phyloP scores from a whole-genome alignment of 1,139 yeast genomes.

The Hansenula sp. region DNA sequence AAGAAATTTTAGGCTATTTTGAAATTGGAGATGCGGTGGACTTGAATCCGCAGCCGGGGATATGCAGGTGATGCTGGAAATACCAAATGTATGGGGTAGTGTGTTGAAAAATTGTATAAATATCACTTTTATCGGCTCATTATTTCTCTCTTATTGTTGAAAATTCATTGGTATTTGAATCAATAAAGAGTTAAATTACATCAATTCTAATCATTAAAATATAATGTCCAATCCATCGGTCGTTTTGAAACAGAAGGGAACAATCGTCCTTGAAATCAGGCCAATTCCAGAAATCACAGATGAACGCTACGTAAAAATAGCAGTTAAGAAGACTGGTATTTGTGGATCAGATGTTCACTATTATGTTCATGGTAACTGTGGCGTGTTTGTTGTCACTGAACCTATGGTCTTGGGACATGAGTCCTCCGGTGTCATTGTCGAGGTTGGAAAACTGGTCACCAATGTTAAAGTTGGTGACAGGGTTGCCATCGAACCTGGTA shows the following conservation, averaged over 20 bases:
- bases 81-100: background rate
- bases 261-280: constrained; percentile 61
- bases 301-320: constrained; percentile 69
- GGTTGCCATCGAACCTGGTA: constrained; percentile 59
- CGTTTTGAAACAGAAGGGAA: constrained; percentile 61
- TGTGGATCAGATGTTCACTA: constrained; percentile 90
- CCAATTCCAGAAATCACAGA: constrained; percentile 60
- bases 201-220: background rate
- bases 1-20: background rate
- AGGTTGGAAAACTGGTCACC: constrained; percentile 60
- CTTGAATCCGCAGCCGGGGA: too few species aligned
- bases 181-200: too few species aligned
- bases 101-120: background rate
- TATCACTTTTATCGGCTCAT: too few species aligned
- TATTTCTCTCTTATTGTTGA: too few species aligned
- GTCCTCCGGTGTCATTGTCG: constrained; percentile 66
- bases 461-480: constrained; percentile 67
- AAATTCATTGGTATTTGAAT: too few species aligned
- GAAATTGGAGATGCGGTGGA: too few species aligned
- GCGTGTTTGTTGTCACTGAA: constrained; percentile 53
- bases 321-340: constrained; percentile 70
- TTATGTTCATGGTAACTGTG: constrained; percentile 76
- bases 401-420: constrained; percentile 81
- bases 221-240: constrained; percentile 39
- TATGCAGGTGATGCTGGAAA: too few species aligned